Evolutionary conservation across 23 red algal genomes (phyloP).

Genomic region (Gracilaria gracilis): DNA sequence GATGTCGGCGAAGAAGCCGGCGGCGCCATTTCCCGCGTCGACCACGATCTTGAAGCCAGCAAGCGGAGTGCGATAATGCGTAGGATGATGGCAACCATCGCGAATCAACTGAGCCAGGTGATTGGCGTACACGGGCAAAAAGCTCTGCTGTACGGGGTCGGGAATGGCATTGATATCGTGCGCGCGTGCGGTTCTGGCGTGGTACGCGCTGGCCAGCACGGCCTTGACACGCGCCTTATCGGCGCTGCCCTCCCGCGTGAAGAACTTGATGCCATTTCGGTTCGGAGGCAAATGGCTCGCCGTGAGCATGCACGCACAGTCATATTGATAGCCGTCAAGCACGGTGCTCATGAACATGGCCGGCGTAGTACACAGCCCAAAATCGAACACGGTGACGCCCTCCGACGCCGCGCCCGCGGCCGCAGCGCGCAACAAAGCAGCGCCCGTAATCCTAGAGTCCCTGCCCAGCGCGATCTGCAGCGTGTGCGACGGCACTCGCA

Average conservation of each 20-base stretch:
- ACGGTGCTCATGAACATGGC: conserved; percentile 98
- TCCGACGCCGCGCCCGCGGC: conserved; percentile 51
- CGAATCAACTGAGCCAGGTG: conserved; percentile 76
- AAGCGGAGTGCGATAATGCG: conserved; percentile 60
- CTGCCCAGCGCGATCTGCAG: conserved; percentile 65
- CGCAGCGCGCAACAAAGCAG: conserved; percentile 45
- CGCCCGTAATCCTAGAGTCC: conserved; percentile 83
- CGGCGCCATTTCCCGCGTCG: conserved; percentile 93
- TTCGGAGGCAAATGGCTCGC: conserved; percentile 88
- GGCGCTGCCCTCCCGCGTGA: conserved; percentile 75
- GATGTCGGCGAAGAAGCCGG: conserved; percentile 85
- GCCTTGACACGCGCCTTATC: conserved; percentile 64
- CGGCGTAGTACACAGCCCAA: conserved; percentile 85
- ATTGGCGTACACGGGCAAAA: conserved; percentile 75
- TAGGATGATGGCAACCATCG: conserved; percentile 26
- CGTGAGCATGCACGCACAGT: conserved; percentile 87
- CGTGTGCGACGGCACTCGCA: neutral
- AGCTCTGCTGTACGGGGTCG: conserved; percentile 27
- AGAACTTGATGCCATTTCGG: conserved; percentile 94
- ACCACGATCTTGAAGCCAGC: conserved; percentile 83
- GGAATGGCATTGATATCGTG: neutral
- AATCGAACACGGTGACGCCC: conserved; percentile 57
- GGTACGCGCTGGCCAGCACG: conserved; percentile 54
- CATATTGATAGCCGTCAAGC: conserved; percentile 22
- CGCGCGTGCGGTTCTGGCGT: conserved; percentile 8